Conservation (phyloP, 164 flowering plant species). For the Macadamia integrifolia region DNA sequence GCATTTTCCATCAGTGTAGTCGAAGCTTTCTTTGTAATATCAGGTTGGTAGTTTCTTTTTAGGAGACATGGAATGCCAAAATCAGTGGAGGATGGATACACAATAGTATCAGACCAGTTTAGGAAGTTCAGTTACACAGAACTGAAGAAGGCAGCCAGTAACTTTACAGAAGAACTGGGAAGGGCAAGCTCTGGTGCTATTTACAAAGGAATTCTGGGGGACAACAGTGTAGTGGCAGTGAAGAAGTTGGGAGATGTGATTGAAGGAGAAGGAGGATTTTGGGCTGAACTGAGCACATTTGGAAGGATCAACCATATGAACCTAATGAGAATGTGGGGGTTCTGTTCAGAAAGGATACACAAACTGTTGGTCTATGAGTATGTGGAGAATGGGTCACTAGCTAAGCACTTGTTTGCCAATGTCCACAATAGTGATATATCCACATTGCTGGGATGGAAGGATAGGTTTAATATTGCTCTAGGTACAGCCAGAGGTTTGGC, state of each 20-base stretch:
- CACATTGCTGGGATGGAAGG: constrained; percentile 2
- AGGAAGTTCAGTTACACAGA: too few relatives aligned
- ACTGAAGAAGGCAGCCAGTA: too few relatives aligned
- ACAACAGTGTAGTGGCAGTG: too few relatives aligned
- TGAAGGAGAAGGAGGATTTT: too few relatives aligned
- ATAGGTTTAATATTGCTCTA: constrained; percentile 9
- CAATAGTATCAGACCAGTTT: too few relatives aligned
- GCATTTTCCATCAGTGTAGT: too few relatives aligned
- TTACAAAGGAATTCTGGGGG: too few relatives aligned
- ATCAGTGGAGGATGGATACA: background rate
- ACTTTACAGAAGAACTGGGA: too few relatives aligned
- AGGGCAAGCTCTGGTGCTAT: too few relatives aligned
- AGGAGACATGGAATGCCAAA: constrained; percentile 14
- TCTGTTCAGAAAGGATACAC: constrained; percentile 14
- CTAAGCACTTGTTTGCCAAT: constrained; percentile 11
- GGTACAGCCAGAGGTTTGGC: constrained; percentile 7
- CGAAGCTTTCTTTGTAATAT: too few relatives aligned
- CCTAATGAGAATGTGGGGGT: constrained; percentile 24
- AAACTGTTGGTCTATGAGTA: constrained; percentile 20
- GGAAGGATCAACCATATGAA: constrained; percentile 26
- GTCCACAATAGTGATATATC: too few relatives aligned
- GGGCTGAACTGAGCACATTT: constrained; percentile 24
- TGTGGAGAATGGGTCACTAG: constrained; percentile 9
- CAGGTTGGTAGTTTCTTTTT: constrained; percentile 14
- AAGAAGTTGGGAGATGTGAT: too few relatives aligned